phyloP scores from a whole-genome alignment of 2,329 filamentous ascomycete genomes.

The Nigrospora oryzae region DNA sequence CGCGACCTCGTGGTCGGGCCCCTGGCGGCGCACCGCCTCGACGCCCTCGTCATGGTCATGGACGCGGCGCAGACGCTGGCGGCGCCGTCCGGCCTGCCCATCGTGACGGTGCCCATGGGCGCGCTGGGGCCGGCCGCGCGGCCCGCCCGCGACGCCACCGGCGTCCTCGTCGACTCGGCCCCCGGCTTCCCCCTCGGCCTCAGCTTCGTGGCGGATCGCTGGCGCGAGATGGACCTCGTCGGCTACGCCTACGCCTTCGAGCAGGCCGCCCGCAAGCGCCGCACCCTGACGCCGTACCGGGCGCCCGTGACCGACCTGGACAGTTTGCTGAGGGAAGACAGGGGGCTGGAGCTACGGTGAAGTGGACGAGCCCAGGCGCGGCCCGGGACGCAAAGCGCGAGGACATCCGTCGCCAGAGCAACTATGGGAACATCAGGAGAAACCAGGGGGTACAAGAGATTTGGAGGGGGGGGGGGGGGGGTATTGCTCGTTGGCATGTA shows the following conservation, averaged over 20 bases:
- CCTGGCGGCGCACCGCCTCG: background rate
- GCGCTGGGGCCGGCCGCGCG: constrained; percentile 4
- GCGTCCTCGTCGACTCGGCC: background rate
- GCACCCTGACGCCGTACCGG: constrained; percentile 3
- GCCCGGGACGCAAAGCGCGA: too few species aligned
- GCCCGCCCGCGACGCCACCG: background rate
- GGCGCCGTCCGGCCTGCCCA: constrained; percentile 7
- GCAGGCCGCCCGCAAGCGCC: constrained; percentile 6
- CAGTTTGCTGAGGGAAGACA: background rate
- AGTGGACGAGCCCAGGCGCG: too few species aligned
- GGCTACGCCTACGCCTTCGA: constrained; percentile 10
- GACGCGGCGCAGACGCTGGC: constrained; percentile 2
- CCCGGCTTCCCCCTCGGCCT: constrained; percentile 9
- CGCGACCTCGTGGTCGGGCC: background rate
- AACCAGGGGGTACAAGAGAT: too few species aligned
- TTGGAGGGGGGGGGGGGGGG: too few species aligned
- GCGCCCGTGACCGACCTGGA: constrained; percentile 5
- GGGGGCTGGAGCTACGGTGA: too few species aligned
- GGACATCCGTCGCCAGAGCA: too few species aligned
- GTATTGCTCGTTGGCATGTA: too few species aligned
- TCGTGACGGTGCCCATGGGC: constrained; percentile 13
- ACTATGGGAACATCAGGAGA: too few species aligned
- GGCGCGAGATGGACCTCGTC: constrained; percentile 8
- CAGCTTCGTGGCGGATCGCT: constrained; percentile 8
- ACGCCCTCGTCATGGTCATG: constrained; percentile 2